Percentiles rank a stretch among this genome's conserved stretches.
Evolutionary conservation across 352 stramenopile genomes (phyloP).

Genomic region (Pythium aphanidermatum): DNA sequence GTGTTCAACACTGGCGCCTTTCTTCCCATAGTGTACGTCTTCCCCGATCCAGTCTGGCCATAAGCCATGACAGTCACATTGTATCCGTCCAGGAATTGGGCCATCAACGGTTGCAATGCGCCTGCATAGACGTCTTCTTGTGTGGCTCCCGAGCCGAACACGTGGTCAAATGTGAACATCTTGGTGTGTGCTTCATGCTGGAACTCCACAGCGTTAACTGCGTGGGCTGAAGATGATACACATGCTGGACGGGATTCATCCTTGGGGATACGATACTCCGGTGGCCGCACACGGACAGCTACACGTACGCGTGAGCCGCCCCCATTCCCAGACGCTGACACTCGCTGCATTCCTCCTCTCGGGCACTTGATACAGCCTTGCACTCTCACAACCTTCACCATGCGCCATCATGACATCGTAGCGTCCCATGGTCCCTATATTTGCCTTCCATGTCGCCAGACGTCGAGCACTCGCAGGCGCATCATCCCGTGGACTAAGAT

Average conservation of each 20-base stretch:
- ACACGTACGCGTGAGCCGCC: conserved; percentile 40
- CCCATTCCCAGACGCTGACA: conserved; percentile 10
- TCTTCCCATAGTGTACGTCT: conserved; percentile 51
- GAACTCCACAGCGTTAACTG: conserved; percentile 25
- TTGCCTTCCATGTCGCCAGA: too few species aligned
- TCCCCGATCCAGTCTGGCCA: conserved; percentile 49
- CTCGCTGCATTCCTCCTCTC: conserved; percentile 18
- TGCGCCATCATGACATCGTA: too few species aligned
- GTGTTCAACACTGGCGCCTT: conserved; percentile 24
- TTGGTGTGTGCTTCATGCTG: conserved; percentile 35
- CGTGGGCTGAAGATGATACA: conserved; percentile 5
- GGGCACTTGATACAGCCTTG: background rate
- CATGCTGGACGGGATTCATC: conserved; percentile 15
- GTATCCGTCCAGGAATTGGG: conserved; percentile 44
- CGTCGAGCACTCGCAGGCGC: background rate
- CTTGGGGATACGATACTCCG: conserved; percentile 21
- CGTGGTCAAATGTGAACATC: conserved; percentile 59
- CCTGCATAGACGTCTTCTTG: conserved; percentile 42
- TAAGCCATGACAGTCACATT: conserved; percentile 61
- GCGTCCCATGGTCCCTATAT: too few species aligned
- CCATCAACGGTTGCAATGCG: conserved; percentile 37
- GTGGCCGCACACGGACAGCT: conserved; percentile 55
- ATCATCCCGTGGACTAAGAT: conserved; percentile 16
- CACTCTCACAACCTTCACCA: background rate
- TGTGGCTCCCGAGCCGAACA: conserved; percentile 30